Percentiles rank a stretch among this genome's conserved stretches.
These are phyloP conservation scores for Malassezia restricta DNA, from an alignment of 1,284 basidiomycete species.

Conservation along the genomic window DNA sequence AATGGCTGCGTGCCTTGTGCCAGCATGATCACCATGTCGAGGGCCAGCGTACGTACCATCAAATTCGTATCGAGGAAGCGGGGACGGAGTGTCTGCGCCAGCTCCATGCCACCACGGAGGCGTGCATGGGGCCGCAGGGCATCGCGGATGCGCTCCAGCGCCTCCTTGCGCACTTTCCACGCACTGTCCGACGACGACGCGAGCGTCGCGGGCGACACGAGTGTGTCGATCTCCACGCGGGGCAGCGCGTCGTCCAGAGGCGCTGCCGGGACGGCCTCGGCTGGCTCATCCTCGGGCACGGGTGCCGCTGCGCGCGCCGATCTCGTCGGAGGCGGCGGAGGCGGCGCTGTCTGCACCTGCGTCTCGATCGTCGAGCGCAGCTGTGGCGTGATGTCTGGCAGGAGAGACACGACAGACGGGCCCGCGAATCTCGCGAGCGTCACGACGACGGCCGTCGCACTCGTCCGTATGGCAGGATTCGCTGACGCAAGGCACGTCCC, in stretches of 20 bases:
- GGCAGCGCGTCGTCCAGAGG: conserved; percentile 75
- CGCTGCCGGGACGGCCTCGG: conserved; percentile 22
- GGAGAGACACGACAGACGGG: conserved; percentile 68
- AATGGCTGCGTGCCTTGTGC: conserved; percentile 92
- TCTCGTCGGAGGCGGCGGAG: conserved; percentile 60
- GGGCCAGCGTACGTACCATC: conserved; percentile 73
- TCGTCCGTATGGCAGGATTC: conserved; percentile 83
- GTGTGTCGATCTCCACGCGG: conserved; percentile 76
- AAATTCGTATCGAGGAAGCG: conserved; percentile 87
- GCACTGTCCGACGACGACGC: conserved; percentile 72
- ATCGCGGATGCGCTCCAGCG: conserved; percentile 69
- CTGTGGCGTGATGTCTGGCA: conserved; percentile 70
- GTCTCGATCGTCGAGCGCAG: conserved; percentile 70
- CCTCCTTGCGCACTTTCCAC: conserved; percentile 96
- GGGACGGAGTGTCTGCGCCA: conserved; percentile 73
- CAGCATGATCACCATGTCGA: conserved; percentile 79
- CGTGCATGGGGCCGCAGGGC: conserved; percentile 82
- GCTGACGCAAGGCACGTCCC: conserved; percentile 80
- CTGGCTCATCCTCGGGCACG: conserved; percentile 1
- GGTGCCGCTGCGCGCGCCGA: conserved; percentile 12
- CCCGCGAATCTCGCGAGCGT: conserved; percentile 86
- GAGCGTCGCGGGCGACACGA: conserved; percentile 74
- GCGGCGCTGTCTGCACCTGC: conserved; percentile 50
- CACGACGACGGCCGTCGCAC: conserved; percentile 85
- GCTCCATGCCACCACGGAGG: conserved; percentile 77